Evolutionary conservation across 2,329 filamentous ascomycete species (phyloP).

Genomic region (Lasiodiplodia citricola): DNA sequence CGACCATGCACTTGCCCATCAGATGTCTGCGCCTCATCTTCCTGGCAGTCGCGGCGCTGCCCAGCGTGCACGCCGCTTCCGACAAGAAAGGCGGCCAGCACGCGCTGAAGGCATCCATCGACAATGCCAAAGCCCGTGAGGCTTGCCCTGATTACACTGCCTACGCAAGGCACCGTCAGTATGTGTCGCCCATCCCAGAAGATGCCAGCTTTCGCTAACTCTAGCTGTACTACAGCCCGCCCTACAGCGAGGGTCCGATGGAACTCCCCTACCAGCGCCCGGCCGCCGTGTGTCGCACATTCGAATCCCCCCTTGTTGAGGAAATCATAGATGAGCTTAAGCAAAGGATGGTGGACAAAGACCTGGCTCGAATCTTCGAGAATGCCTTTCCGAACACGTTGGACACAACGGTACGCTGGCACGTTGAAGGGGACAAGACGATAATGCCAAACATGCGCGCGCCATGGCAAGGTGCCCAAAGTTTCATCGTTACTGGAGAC

Average conservation of each 20-base stretch:
- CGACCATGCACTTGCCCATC: slow-evolving; percentile 4
- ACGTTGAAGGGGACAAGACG: slow-evolving; percentile 64
- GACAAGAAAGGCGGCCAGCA: slow-evolving; percentile 20
- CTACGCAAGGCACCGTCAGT: slow-evolving; percentile 67
- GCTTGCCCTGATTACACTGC: slow-evolving; percentile 71
- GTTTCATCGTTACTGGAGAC: slow-evolving; percentile 91
- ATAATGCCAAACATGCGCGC: slow-evolving; percentile 32
- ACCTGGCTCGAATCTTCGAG: slow-evolving; percentile 90
- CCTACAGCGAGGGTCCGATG: slow-evolving; percentile 79
- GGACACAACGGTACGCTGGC: slow-evolving; percentile 89
- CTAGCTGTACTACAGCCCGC: slow-evolving; percentile 60
- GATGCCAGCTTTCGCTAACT: slow-evolving; percentile 29
- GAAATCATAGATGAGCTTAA: slow-evolving; percentile 85
- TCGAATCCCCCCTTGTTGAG: slow-evolving; percentile 85
- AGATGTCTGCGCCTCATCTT: background rate
- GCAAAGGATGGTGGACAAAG: slow-evolving; percentile 77
- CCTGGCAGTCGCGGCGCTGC: slow-evolving; percentile 8
- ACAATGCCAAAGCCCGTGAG: slow-evolving; percentile 14
- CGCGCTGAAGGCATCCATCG: slow-evolving; percentile 4
- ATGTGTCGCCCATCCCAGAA: slow-evolving; percentile 39
- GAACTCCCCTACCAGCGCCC: slow-evolving; percentile 87
- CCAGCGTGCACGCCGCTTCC: slow-evolving; percentile 6
- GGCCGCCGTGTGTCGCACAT: slow-evolving; percentile 80
- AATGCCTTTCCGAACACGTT: slow-evolving; percentile 93
- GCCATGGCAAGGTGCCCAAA: slow-evolving; percentile 82